Evolutionary conservation across 2,329 filamentous ascomycete genomes (phyloP), one percentile per base, ranked within the genome.

Genomic region (Dryadomyces quercus-mongolicae): DNA sequence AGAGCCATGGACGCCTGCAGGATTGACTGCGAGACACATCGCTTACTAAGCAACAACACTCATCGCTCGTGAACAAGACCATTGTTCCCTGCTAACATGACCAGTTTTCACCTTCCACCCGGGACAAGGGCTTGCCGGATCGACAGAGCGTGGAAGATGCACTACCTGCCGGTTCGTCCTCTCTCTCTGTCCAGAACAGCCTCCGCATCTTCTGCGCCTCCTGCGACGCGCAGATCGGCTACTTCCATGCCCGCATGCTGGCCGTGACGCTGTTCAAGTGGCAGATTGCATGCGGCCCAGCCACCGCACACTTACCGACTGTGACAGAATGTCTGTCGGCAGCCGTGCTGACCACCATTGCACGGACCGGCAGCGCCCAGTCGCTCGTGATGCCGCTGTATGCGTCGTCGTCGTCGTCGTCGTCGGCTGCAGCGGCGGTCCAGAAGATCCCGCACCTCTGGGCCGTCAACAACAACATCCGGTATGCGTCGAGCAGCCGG

Each of bases 261-360:
- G 76, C 77, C 1, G 66, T 76, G 42, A 73, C 72, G 0, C 61
- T 82, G 34, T 79, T 78, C 65, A 82, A 82, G 67, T 82, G 79
- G 79, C 71, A 74, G 58, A 64, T 81, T 48, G 12, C 13, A 8
- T 18, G 20, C 40, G 9, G 13, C 18, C n/a, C 40, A 7, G 38
- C 2, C n/a, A 7, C 12, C 12, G 16, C 2, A 20, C 31, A 13
- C 36, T 47, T 48, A 54, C 22, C 58, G 57, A 5, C 77, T 74
- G 5, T 72, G 3, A 54, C 61, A 45, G 72, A 80, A 51, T 82
- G 78, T 56, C 68, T 82, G 2, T 72, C 76, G 4, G 73, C 76
- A 0, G 75, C 74, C 53, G 67, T 82, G 25, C 63, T 76, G 20
- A 72, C 77, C 10, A 77, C 74, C 1, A 72, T 78, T 45, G 71